phyloP scores from a whole-genome alignment of 768 basidiomycete species.

The Russula virescens region DNA sequence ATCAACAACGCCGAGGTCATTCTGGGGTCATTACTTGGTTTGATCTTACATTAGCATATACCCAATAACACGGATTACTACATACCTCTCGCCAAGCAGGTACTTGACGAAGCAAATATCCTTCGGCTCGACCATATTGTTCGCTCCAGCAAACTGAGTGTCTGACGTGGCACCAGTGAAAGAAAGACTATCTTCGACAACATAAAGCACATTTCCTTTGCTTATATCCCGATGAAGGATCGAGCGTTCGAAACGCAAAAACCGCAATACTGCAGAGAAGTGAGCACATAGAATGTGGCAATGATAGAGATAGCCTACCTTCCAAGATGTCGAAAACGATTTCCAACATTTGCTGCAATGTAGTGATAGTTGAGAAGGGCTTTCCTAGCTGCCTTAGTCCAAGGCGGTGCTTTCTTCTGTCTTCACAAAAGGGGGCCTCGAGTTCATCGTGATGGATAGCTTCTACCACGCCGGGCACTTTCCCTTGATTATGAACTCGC shows the following conservation, averaged over 20 bases:
- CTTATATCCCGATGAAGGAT: slow-evolving; percentile 3
- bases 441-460: not conserved
- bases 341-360: not conserved
- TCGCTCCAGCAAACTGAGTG: no score
- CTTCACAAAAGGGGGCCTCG: no score
- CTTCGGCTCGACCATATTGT: no score
- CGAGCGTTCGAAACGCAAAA: not conserved
- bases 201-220: not conserved
- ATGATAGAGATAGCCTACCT: not conserved
- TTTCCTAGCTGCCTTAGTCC: no score
- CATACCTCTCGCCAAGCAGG: no score
- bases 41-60: no score
- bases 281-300: not conserved
- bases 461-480: slow-evolving; percentile 4
- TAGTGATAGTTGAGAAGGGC: not conserved
- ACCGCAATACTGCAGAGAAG: not conserved
- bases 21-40: no score
- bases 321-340: not conserved
- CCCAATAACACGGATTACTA: no score
- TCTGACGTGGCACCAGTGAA: not conserved
- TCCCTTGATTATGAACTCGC: not conserved
- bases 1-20: no score
- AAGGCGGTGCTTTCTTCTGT: no score
- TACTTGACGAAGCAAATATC: no score
- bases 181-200: not conserved